Base-by-base conservation (phyloP, 1,284 basidiomycete genomes). In the Porodaedalea pini region DNA sequence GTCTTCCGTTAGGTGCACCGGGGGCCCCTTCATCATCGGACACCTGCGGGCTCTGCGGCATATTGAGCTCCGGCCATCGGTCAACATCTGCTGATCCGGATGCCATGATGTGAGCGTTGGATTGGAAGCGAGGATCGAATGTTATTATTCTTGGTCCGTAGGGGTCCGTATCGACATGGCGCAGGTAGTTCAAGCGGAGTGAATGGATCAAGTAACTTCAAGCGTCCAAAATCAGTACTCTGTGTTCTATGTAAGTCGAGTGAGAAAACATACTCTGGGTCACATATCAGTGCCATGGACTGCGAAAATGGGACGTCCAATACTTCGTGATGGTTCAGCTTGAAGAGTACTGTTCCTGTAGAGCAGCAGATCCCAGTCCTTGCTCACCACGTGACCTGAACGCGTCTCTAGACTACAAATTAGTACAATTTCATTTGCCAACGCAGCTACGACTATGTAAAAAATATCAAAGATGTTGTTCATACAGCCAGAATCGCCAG, bases 151-250 rank as follows among this genome's bases (percentile, higher is more conserved):
- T 82, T 3, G 83, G 76, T 5, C 89, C 91, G 66, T 91, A 88
- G 0, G 86, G 86, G 69, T 94, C 94, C 27, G 45, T 25, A 60
- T 92, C 88, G 39, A 92, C 84, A 64, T 88, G 84, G 58, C 92
- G 87, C n/a, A 97, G 78, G 67, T 95, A 93, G 17, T 88, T 85
- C 29, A 97, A 75, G 2, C 93, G 86, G 10, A 96, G 78, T 63
- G 80, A 83, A 67, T 96, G 94, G 5, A 95, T 88, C 44, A 94
- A 78, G 70, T 88, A 94, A 63, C 94, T 96, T 64, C 15, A 58
- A 40, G 53, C 13, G 31, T 54, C 21, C 34, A 55, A 53, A 47
- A 19, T 59, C n/a, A 60, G 54, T 32, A 39, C 15, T 47, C 10
- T 27, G 1, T 41, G n/a, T 10, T 19, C 29, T 4, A 36, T 45